Conservation (phyloP, 331 rosid genomes). For the Phaseolus coccineus region DNA sequence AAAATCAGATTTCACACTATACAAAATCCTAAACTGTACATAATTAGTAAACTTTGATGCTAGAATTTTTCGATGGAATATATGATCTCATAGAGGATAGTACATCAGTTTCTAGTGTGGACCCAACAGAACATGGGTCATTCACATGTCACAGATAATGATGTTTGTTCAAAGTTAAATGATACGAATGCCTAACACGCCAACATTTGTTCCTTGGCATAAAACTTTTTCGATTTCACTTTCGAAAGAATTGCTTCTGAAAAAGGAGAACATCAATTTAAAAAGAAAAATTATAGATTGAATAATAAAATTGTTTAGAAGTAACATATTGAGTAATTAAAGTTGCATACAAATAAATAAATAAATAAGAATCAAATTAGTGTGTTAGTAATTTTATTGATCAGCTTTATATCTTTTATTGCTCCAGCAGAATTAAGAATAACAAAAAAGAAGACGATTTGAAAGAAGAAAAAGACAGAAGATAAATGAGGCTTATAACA, state of each 20-base stretch:
- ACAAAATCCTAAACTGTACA: conserved; percentile 1
- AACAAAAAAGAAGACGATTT: too few relatives aligned
- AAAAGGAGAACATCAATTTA: too few relatives aligned
- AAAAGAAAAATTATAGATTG: not conserved
- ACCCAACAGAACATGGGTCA: conserved; percentile 11
- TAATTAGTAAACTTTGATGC: conserved; percentile 20
- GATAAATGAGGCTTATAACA: too few relatives aligned
- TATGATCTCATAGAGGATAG: conserved; percentile 13
- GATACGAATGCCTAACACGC: not conserved
- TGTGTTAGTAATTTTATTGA: not conserved
- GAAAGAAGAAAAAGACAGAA: too few relatives aligned
- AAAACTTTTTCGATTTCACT: conserved; percentile 6
- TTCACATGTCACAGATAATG: conserved; percentile 17
- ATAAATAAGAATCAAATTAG: not conserved
- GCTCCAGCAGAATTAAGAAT: too few relatives aligned
- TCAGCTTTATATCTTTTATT: not conserved
- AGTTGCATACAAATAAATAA: too few relatives aligned
- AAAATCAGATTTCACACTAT: not conserved
- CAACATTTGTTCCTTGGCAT: not conserved
- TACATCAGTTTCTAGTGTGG: conserved; percentile 13
- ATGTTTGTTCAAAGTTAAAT: not conserved
- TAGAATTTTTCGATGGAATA: not conserved
- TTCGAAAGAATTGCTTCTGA: not conserved
- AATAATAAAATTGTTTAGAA: not conserved
- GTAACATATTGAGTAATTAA: not conserved